phyloP scores from a whole-genome alignment of 2,329 filamentous ascomycete species.

The Teratosphaeria epicoccoides region DNA sequence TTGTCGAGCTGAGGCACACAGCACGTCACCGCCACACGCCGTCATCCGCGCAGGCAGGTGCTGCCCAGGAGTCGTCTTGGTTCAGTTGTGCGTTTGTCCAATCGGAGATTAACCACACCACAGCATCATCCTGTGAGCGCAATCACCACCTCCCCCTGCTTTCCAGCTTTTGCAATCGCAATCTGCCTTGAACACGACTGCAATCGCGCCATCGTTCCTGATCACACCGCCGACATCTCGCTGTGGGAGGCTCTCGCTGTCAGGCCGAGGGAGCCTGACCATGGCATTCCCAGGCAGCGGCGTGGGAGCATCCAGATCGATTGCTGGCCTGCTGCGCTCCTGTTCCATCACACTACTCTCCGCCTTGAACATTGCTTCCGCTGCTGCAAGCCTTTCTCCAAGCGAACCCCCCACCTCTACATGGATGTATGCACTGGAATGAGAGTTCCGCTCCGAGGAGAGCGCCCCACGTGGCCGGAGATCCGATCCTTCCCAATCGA shows the following conservation, averaged over 20 bases:
- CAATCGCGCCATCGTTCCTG: conserved; percentile 48
- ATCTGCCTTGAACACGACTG: conserved; percentile 36
- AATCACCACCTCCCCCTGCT: no score
- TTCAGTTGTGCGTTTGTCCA: not conserved
- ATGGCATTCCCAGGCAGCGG: conserved; percentile 43
- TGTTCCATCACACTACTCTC: no score
- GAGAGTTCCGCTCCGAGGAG: conserved; percentile 46
- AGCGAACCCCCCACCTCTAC: no score
- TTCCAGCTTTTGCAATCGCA: no score
- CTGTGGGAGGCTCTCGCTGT: conserved; percentile 47
- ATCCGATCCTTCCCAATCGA: conserved; percentile 50
- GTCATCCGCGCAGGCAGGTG: no score
- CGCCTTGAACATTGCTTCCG: conserved; percentile 53
- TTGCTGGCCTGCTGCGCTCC: no score
- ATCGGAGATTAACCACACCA: not conserved
- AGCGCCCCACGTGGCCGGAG: conserved; percentile 43
- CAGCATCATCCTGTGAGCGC: conserved; percentile 9
- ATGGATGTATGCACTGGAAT: no score
- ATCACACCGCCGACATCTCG: conserved; percentile 48
- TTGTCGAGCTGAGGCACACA: not conserved
- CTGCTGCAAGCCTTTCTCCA: conserved; percentile 55
- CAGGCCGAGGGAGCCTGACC: conserved; percentile 52
- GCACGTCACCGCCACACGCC: not conserved
- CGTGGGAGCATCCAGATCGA: conserved; percentile 48
- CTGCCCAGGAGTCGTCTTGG: not conserved